A percentile compares a stretch with the other conserved stretches of the same genome.
phyloP scores from a whole-genome alignment of 371 early-diverging fungal species.

The Sporodiniella umbellata region DNA sequence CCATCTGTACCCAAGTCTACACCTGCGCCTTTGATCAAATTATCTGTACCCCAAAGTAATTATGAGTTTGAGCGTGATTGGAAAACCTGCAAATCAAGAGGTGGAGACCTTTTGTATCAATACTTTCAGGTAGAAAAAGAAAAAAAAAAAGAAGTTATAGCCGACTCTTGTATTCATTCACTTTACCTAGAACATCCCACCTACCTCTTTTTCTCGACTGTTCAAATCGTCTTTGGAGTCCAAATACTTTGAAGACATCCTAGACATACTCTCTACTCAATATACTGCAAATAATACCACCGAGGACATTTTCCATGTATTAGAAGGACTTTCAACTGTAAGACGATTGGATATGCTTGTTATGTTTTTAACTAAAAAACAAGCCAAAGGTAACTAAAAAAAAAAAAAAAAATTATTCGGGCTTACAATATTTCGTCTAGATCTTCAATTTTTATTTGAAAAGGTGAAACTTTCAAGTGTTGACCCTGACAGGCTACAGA shows the following conservation, averaged over 20 bases:
- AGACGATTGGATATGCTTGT: conserved; percentile 65
- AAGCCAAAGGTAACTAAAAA: conserved; percentile 55
- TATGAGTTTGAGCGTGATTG: conserved; percentile 79
- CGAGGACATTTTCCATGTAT: conserved; percentile 33
- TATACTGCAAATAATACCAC: conserved; percentile 37
- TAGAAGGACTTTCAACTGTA: conserved; percentile 51
- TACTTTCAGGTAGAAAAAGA: conserved; percentile 62
- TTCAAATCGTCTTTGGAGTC: conserved; percentile 77
- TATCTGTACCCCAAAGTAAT: conserved; percentile 50
- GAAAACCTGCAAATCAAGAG: conserved; percentile 56
- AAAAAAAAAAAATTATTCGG: no score
- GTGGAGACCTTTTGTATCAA: conserved; percentile 51
- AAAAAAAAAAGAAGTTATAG: not conserved
- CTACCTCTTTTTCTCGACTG: conserved; percentile 44
- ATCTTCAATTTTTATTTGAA: conserved; percentile 1
- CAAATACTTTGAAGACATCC: conserved; percentile 62
- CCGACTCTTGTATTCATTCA: not conserved
- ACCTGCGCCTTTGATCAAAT: conserved; percentile 10
- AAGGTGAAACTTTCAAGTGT: not conserved
- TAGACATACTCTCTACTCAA: conserved; percentile 46
- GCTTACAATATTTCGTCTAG: not conserved
- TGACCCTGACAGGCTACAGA: not conserved
- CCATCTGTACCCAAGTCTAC: not conserved
- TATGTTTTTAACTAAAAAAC: conserved; percentile 59
- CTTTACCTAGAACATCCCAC: conserved; percentile 41